A percentile compares a stretch with the other conserved stretches of the same genome.
Conservation (phyloP, 2,329 filamentous ascomycete genomes). For the Periconia sp. region DNA sequence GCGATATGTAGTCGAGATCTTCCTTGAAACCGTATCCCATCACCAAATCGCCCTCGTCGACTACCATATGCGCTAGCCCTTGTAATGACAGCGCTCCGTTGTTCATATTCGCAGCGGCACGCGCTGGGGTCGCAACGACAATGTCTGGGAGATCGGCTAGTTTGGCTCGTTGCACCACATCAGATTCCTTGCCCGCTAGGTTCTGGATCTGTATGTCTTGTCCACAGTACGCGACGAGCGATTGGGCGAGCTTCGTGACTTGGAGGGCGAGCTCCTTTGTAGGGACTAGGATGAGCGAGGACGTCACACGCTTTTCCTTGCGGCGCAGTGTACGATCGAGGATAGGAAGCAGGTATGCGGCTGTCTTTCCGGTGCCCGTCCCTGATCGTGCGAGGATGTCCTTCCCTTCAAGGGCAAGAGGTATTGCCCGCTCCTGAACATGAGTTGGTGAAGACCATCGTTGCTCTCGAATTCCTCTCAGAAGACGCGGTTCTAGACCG, state of each 20-base stretch:
- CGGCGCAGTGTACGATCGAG: conserved; percentile 81
- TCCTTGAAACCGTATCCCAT: conserved; percentile 94
- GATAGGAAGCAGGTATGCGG: conserved; percentile 92
- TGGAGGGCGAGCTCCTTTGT: conserved; percentile 95
- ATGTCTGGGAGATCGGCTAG: conserved; percentile 87
- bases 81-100: conserved; percentile 73
- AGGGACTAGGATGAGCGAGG: conserved; percentile 88
- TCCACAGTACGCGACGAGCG: conserved; percentile 80
- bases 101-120: conserved; percentile 79
- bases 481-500: conserved; percentile 80
- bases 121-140: conserved; percentile 87
- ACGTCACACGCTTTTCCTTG: conserved; percentile 71
- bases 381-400: conserved; percentile 92
- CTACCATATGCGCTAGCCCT: conserved; percentile 76
- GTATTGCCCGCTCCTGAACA: conserved; percentile 87
- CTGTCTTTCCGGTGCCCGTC: conserved; percentile 96
- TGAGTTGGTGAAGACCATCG: conserved; percentile 86
- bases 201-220: conserved; percentile 85
- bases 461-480: conserved; percentile 85
- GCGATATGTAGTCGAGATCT: conserved; percentile 80
- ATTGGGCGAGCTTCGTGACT: conserved; percentile 78
- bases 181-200: conserved; percentile 87
- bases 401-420: conserved; percentile 82
- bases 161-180: conserved; percentile 84
- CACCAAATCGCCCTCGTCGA: conserved; percentile 94